phyloP scores from a whole-genome alignment of 2,329 filamentous ascomycete species.

The Botrytis squamosa region DNA sequence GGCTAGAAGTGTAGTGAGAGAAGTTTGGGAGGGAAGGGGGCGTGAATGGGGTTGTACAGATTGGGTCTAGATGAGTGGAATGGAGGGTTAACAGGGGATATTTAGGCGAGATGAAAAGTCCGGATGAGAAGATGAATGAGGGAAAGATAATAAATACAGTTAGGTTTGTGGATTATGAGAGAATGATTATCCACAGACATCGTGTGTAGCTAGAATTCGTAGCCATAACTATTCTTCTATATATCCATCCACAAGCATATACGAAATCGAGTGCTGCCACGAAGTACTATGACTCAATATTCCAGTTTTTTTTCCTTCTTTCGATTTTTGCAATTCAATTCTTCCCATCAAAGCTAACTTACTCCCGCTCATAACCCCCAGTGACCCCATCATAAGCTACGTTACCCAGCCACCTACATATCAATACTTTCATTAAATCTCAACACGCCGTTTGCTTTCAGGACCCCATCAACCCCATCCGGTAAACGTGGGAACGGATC shows the following conservation, averaged over 20 bases:
- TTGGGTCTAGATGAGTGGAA: not conserved
- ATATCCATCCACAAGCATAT: not conserved
- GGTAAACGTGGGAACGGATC: conserved; percentile 62
- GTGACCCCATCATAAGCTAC: not conserved
- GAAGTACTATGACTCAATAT: too few species aligned
- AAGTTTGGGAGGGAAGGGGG: not conserved
- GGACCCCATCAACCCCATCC: conserved; percentile 81
- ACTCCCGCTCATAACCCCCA: not conserved
- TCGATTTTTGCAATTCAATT: not conserved
- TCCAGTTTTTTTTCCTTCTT: too few species aligned
- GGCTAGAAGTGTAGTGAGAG: not conserved
- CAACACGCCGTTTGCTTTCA: conserved; percentile 83
- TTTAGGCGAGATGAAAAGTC: not conserved
- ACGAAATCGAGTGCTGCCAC: not conserved
- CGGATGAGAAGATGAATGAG: not conserved
- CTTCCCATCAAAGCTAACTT: not conserved
- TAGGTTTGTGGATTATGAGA: not conserved
- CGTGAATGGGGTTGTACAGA: not conserved
- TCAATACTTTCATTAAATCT: conserved; percentile 93
- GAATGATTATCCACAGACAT: not conserved
- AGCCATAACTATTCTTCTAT: not conserved
- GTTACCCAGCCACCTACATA: conserved; percentile 44
- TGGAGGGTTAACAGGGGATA: not conserved
- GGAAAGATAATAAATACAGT: not conserved
- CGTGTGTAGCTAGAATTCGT: not conserved